phyloP scores from a whole-genome alignment of 495 filamentous ascomycete species.

The Penicillium egyptiacum region DNA sequence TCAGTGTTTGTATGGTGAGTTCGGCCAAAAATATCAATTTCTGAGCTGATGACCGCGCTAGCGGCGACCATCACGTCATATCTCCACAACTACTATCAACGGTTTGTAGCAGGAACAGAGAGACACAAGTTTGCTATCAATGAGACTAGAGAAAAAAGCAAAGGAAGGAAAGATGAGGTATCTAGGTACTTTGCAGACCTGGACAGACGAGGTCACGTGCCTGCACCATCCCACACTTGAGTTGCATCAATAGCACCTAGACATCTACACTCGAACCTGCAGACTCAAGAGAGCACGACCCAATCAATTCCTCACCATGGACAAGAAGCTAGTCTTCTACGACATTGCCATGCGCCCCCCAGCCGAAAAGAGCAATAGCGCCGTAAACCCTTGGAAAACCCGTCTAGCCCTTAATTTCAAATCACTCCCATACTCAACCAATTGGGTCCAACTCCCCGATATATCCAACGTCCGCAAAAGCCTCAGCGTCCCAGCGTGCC shows the following conservation, averaged over 20 bases:
- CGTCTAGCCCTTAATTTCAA: constrained; percentile 64
- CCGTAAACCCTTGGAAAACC: constrained; percentile 62
- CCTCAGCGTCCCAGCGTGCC: constrained; percentile 45
- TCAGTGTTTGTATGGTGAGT: too few species aligned
- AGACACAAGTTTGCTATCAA: too few species aligned
- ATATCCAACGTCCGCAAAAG: constrained; percentile 45
- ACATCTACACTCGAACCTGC: not conserved
- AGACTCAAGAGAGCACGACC: not conserved
- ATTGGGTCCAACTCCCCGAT: constrained; percentile 52
- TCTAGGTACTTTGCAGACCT: too few species aligned
- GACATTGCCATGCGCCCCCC: constrained; percentile 54
- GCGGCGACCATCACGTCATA: too few species aligned
- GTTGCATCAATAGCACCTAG: not conserved
- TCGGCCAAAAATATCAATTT: too few species aligned
- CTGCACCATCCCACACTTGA: too few species aligned
- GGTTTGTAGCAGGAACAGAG: too few species aligned
- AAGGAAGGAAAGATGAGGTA: too few species aligned
- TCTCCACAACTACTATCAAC: too few species aligned
- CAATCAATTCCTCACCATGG: not conserved
- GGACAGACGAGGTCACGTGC: too few species aligned
- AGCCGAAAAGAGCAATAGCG: constrained; percentile 29
- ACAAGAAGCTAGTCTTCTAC: constrained; percentile 48
- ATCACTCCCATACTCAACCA: constrained; percentile 48
- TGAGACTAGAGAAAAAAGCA: too few species aligned
- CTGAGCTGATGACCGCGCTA: too few species aligned